Conservation (phyloP, 2,329 filamentous ascomycete genomes). For the Calonectria montana region DNA sequence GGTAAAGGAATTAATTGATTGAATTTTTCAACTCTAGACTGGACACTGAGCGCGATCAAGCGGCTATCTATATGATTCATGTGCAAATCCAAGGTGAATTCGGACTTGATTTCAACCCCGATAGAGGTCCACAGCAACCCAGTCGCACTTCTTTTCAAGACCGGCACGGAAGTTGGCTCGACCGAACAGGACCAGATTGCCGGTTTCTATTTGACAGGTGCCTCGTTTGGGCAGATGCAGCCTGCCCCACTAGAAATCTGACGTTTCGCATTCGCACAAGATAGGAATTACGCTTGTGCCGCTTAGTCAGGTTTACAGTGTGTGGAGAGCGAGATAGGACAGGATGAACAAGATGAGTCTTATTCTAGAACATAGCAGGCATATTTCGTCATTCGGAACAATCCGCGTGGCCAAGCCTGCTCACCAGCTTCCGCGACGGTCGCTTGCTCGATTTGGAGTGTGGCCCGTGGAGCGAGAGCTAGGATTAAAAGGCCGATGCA, state of each 20-base stretch:
- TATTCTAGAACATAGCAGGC: background rate
- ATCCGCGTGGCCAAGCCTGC: background rate
- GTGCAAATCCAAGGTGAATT: background rate
- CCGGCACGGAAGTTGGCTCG: conserved; percentile 3
- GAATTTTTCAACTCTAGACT: background rate
- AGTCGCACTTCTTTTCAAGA: conserved; percentile 3
- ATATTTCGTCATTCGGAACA: conserved; percentile 4
- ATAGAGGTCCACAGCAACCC: background rate
- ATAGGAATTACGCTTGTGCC: background rate
- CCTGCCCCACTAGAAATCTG: conserved; percentile 5
- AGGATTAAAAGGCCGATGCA: background rate
- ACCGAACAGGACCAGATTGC: conserved; percentile 3
- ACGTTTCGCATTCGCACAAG: conserved; percentile 8
- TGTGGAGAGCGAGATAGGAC: background rate
- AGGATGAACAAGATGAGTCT: background rate
- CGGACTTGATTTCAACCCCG: background rate
- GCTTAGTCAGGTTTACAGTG: conserved; percentile 15
- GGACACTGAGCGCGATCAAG: background rate
- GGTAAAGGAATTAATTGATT: conserved; percentile 9
- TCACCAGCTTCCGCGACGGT: background rate
- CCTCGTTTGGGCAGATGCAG: background rate
- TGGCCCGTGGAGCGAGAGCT: background rate
- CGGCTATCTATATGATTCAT: conserved; percentile 2
- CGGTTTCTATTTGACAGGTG: background rate
- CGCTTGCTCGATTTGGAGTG: background rate